These are phyloP conservation scores for Dimargaris cristalligena DNA, from an alignment of 192 early-diverging fungal genomes.

Conservation along the genomic window DNA sequence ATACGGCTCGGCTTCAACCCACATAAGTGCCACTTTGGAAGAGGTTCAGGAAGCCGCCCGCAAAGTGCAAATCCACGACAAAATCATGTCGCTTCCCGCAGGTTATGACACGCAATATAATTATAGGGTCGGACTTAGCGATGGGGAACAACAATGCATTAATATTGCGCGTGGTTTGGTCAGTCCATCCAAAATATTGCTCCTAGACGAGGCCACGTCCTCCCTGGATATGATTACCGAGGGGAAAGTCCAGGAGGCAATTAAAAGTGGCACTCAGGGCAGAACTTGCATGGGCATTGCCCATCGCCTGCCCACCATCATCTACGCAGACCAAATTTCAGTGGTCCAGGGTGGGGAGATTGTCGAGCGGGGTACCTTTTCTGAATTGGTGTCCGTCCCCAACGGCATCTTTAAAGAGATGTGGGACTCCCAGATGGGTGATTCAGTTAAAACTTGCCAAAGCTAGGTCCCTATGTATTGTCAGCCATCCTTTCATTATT, in stretches of 20 bases:
- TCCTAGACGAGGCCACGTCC: slow-evolving; percentile 90
- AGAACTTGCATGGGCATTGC: slow-evolving; percentile 82
- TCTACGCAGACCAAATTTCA: slow-evolving; percentile 70
- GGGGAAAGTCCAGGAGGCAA: slow-evolving; percentile 68
- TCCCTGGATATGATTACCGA: slow-evolving; percentile 77
- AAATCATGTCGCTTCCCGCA: slow-evolving; percentile 28
- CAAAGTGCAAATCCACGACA: slow-evolving; percentile 32
- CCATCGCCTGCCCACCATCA: slow-evolving; percentile 69
- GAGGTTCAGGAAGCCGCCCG: slow-evolving; percentile 25
- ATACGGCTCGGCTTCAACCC: slow-evolving; percentile 30
- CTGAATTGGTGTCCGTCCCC: slow-evolving; percentile 39
- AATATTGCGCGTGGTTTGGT: slow-evolving; percentile 83
- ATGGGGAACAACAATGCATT: slow-evolving; percentile 91
- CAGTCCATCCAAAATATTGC: slow-evolving; percentile 69
- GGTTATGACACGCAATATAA: slow-evolving; percentile 44
- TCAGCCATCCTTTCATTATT: too few relatives aligned
- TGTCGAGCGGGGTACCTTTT: slow-evolving; percentile 71
- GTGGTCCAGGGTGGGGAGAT: slow-evolving; percentile 66
- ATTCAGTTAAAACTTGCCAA: too few relatives aligned
- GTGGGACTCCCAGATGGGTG: neutral
- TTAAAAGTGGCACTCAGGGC: slow-evolving; percentile 50
- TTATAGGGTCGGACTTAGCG: slow-evolving; percentile 67
- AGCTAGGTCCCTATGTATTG: too few relatives aligned
- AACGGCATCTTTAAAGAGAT: neutral
- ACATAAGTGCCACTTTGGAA: slow-evolving; percentile 31